Evolutionary conservation across 2,329 filamentous ascomycete genomes (phyloP).

Genomic region (Neurospora sp.): DNA sequence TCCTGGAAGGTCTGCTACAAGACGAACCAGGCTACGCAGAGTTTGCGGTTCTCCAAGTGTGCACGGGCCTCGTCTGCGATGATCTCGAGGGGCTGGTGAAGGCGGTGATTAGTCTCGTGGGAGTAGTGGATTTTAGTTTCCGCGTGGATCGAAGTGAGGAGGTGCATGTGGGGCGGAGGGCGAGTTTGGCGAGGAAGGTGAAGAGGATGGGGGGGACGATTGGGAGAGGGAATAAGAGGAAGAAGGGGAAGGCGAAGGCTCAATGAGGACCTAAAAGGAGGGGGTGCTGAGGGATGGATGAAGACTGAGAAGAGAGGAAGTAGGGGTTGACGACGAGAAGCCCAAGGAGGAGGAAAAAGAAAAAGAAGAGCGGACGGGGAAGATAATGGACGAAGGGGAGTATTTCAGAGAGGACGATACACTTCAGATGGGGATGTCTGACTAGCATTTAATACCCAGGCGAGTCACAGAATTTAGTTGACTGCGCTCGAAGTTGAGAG

Average conservation of each 20-base stretch:
- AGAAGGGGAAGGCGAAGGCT: constrained; percentile 16
- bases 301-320: background rate
- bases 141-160: constrained; percentile 30
- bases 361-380: background rate
- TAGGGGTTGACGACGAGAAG: background rate
- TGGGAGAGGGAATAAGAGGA: constrained; percentile 1
- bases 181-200: background rate
- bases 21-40: constrained; percentile 64
- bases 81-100: constrained; percentile 55
- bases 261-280: constrained; percentile 3
- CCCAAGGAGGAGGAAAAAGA: background rate
- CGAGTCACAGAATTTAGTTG: too few relatives aligned
- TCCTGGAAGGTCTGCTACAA: constrained; percentile 21
- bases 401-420: too few relatives aligned
- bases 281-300: background rate
- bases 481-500: too few relatives aligned
- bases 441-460: too few relatives aligned
- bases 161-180: constrained; percentile 1
- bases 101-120: constrained; percentile 57
- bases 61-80: constrained; percentile 57
- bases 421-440: too few relatives aligned
- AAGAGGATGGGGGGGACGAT: background rate
- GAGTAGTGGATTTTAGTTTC: constrained; percentile 67
- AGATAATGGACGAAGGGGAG: background rate
- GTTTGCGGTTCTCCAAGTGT: constrained; percentile 67